phyloP scores from a whole-genome alignment of 2,329 filamentous ascomycete genomes.

The Colletotrichum falcatum region DNA sequence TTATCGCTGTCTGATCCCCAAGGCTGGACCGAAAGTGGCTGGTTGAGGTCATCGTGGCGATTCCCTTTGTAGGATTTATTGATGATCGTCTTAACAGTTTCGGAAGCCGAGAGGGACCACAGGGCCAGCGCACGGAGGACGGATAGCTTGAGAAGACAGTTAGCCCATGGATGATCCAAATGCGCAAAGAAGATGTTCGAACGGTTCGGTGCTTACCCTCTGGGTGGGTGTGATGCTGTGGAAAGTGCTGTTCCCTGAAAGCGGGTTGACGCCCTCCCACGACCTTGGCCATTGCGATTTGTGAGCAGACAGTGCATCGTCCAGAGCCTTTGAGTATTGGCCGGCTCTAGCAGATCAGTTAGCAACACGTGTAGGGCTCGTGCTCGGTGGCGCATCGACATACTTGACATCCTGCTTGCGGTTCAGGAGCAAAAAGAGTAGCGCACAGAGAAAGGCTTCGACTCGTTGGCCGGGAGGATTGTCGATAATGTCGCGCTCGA shows the following conservation, averaged over 20 bases:
- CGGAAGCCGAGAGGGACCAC: constrained; percentile 92
- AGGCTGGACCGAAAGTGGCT: constrained; percentile 88
- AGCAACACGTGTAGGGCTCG: constrained; percentile 10
- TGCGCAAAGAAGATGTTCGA: neutral
- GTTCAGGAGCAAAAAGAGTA: constrained; percentile 90
- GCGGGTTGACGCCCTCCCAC: constrained; percentile 87
- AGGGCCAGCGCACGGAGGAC: constrained; percentile 85
- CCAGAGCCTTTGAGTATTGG: constrained; percentile 91
- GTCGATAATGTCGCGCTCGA: constrained; percentile 88
- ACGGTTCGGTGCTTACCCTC: constrained; percentile 68
- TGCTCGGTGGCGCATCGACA: constrained; percentile 50
- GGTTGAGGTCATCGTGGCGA: constrained; percentile 84
- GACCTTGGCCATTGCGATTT: constrained; percentile 87
- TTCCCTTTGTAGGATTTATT: constrained; percentile 90
- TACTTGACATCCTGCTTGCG: constrained; percentile 99
- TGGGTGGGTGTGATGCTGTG: constrained; percentile 83
- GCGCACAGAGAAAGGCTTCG: constrained; percentile 88
- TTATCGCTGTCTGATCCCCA: constrained; percentile 94
- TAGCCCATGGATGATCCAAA: constrained; percentile 2
- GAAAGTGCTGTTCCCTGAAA: constrained; percentile 85
- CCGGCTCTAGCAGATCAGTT: constrained; percentile 72
- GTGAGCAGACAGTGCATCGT: constrained; percentile 90
- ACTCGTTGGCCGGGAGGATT: constrained; percentile 83
- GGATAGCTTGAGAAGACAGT: constrained; percentile 71
- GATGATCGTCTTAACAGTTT: constrained; percentile 82